Percentiles rank a stretch among this genome's conserved stretches.
Conservation (phyloP, 441 rosid genomes). For the Aleurites moluccanus region DNA sequence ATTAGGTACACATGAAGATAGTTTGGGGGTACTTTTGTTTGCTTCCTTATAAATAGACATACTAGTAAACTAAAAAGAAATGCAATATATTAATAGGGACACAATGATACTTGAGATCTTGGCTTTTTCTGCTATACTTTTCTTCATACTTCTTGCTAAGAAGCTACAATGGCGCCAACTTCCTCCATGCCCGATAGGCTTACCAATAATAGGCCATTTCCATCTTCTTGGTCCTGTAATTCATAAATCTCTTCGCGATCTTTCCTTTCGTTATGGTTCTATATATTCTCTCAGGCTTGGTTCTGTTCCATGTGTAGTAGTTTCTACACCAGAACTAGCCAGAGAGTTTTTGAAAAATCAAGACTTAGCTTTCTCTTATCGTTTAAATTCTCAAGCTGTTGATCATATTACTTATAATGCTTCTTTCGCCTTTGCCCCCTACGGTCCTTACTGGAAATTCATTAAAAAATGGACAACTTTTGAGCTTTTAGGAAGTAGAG, state of each 20-base stretch:
- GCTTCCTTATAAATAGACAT: too few relatives aligned
- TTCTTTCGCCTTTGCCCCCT: conserved; percentile 37
- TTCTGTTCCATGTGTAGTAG: conserved; percentile 31
- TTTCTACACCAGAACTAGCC: conserved; percentile 35
- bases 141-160: too few relatives aligned
- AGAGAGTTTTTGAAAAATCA: conserved; percentile 35
- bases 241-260: conserved; percentile 29
- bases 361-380: conserved; percentile 27
- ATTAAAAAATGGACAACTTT: conserved; percentile 31
- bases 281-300: conserved; percentile 32
- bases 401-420: conserved; percentile 34
- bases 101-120: too few relatives aligned
- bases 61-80: too few relatives aligned
- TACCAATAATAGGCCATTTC: conserved; percentile 45
- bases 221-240: conserved; percentile 38
- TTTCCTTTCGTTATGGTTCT: conserved; percentile 30
- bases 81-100: too few relatives aligned
- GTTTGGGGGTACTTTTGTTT: too few relatives aligned
- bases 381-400: conserved; percentile 29
- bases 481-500: conserved; percentile 31
- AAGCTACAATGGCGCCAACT: background rate
- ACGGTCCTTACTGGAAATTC: conserved; percentile 19
- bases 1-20: too few relatives aligned
- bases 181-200: conserved; percentile 35
- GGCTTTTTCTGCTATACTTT: background rate